Evolutionary conservation across 2,329 filamentous ascomycete genomes (phyloP).

Genomic region (Paracoccidioides brasiliensis): DNA sequence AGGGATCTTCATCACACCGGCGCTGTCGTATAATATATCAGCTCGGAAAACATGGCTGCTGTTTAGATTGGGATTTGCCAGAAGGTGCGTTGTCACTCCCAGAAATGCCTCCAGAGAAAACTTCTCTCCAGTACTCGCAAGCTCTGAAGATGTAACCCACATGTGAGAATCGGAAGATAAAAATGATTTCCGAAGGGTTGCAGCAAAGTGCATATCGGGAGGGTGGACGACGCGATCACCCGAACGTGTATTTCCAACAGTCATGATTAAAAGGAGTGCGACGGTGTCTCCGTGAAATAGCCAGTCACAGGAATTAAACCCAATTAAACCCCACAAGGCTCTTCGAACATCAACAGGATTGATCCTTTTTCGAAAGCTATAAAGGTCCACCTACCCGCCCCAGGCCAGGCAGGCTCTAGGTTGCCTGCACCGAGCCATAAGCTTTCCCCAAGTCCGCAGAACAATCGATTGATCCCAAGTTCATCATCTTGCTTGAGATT

Average conservation of each 20-base stretch:
- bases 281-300: background rate
- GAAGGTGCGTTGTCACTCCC: conserved; percentile 38
- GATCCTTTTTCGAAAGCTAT: background rate
- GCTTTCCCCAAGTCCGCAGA: background rate
- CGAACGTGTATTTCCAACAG: background rate
- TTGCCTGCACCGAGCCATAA: too few relatives aligned
- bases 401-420: background rate
- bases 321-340: background rate
- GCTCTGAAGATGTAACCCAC: conserved; percentile 24
- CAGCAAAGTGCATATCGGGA: conserved; percentile 6
- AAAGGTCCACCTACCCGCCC: background rate
- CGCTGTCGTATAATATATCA: conserved; percentile 46
- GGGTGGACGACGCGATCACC: background rate
- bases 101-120: conserved; percentile 23
- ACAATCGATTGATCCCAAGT: background rate
- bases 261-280: background rate
- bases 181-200: conserved; percentile 18
- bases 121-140: conserved; percentile 15
- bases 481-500: background rate
- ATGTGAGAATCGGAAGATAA: conserved; percentile 12
- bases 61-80: conserved; percentile 45
- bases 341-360: background rate
- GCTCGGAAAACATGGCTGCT: conserved; percentile 47
- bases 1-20: conserved; percentile 23
- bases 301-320: background rate